These are phyloP conservation scores for Diaporthe sp. DNA, from an alignment of 2,329 filamentous ascomycete species.

Conservation along the genomic window DNA sequence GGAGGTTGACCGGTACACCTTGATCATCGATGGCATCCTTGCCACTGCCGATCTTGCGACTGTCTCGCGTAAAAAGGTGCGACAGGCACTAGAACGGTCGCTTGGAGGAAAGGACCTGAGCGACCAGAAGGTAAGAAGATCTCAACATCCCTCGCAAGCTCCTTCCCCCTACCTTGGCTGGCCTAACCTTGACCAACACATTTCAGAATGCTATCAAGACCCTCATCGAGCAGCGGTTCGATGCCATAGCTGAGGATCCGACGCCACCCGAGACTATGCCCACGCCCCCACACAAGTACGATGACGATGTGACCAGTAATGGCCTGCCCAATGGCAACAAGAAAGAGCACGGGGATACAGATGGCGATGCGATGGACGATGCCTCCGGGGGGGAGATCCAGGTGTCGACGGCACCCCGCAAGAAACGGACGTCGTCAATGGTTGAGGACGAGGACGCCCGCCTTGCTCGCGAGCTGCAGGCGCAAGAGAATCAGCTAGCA, in stretches of 20 bases:
- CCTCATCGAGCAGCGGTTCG: slow-evolving; percentile 80
- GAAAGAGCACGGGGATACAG: slow-evolving; percentile 38
- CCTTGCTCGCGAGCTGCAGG: slow-evolving; percentile 88
- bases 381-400: slow-evolving; percentile 56
- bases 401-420: slow-evolving; percentile 69
- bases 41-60: slow-evolving; percentile 68
- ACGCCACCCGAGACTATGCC: slow-evolving; percentile 57
- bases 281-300: slow-evolving; percentile 54
- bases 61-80: slow-evolving; percentile 72
- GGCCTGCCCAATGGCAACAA: slow-evolving; percentile 44
- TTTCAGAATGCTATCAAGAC: slow-evolving; percentile 74
- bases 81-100: slow-evolving; percentile 64
- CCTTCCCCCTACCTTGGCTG: slow-evolving; percentile 23
- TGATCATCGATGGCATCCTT: slow-evolving; percentile 70
- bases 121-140: slow-evolving; percentile 63
- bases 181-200: neutral
- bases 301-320: slow-evolving; percentile 46
- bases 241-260: slow-evolving; percentile 69
- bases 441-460: slow-evolving; percentile 83
- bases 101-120: slow-evolving; percentile 68
- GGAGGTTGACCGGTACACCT: slow-evolving; percentile 63
- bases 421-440: slow-evolving; percentile 68
- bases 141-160: neutral
- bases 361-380: slow-evolving; percentile 44
- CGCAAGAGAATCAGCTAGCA: slow-evolving; percentile 82